Base-by-base conservation (phyloP, 1,139 yeast species). In the Torulaspora pretoriensis region DNA sequence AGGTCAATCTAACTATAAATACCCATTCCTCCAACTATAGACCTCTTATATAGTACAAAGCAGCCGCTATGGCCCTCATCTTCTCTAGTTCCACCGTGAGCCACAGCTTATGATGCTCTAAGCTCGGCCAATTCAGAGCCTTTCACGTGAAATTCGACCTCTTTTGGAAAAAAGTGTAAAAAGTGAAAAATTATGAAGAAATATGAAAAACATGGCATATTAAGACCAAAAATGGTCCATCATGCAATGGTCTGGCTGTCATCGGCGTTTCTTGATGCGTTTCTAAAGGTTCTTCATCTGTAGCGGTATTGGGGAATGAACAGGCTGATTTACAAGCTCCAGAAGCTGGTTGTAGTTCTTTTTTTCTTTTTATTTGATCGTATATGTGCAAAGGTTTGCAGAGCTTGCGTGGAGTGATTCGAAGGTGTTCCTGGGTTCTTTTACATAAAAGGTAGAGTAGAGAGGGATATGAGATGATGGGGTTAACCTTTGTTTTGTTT, bases 371-470 rank as follows among this genome's bases (percentile, higher is more conserved):
- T 19, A 28, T 25, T 28, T 12, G 19, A 22, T 36, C 40, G 40
- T 36, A 16, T 36, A 36, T 36, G 23, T 30, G 30, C 32, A 24
- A 36, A 27, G 26, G 5, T 29, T 13, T 8, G 8, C 32, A 8
- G n/a, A 8, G 32, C 29, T 27, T 36, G 34, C 33, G 30, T 36
- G 39, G 39, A 36, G 26, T 36, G 40, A 36, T 28, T 36, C 25
- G 16, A 28, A 19, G 28, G 34, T 19, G 19, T 13, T 16, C 16
- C 2, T 8, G n/a, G 32, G 32, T 29, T 13, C 13, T 13, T 16
- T 22, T 16, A 29, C 19, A 12, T 36, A 36, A 36, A 22, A 36
- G 13, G 28, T 22, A 29, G 40, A 17, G 19, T 23, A 8, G 31
- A 22, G 4, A 16, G 23, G 27, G 19, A 19, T 22, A 10, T 35